phyloP scores from a whole-genome alignment of 805 yeast species.

The Yueomyces sp. region DNA sequence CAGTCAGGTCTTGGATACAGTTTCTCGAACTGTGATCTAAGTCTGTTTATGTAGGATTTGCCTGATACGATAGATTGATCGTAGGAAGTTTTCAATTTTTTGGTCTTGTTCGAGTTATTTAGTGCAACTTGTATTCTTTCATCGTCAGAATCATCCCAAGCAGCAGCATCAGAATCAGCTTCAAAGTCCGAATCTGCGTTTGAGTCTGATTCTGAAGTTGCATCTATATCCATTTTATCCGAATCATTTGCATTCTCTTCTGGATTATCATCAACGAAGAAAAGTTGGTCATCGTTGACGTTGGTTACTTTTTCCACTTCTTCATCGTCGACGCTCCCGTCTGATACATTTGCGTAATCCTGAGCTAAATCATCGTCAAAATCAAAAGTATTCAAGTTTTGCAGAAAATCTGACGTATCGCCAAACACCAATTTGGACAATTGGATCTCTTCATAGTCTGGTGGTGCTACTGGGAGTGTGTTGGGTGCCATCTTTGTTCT shows the following conservation, averaged over 20 bases:
- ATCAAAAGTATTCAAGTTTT: constrained; percentile 56
- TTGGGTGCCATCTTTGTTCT: background rate
- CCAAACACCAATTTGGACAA: constrained; percentile 85
- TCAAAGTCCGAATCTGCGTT: constrained; percentile 21
- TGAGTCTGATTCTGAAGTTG: constrained; percentile 21
- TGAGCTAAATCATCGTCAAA: constrained; percentile 24
- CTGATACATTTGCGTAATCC: constrained; percentile 6
- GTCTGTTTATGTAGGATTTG: constrained; percentile 43
- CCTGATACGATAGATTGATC: constrained; percentile 45
- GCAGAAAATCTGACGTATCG: constrained; percentile 38
- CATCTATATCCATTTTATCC: constrained; percentile 31
- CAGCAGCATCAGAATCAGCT: constrained; percentile 29
- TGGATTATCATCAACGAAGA: constrained; percentile 14
- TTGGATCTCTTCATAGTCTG: constrained; percentile 70
- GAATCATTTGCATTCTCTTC: constrained; percentile 13
- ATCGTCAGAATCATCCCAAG: constrained; percentile 90
- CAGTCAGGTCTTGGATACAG: constrained; percentile 79
- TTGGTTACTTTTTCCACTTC: constrained; percentile 20
- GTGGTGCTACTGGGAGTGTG: constrained; percentile 35
- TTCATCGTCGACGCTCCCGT: constrained; percentile 20
- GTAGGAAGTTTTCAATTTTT: constrained; percentile 55
- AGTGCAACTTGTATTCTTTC: constrained; percentile 56
- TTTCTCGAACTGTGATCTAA: constrained; percentile 58
- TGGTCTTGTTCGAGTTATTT: constrained; percentile 40
- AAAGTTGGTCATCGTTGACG: constrained; percentile 16